phyloP scores from a whole-genome alignment of 805 yeast genomes.

The Wickerhamomyces bovis region DNA sequence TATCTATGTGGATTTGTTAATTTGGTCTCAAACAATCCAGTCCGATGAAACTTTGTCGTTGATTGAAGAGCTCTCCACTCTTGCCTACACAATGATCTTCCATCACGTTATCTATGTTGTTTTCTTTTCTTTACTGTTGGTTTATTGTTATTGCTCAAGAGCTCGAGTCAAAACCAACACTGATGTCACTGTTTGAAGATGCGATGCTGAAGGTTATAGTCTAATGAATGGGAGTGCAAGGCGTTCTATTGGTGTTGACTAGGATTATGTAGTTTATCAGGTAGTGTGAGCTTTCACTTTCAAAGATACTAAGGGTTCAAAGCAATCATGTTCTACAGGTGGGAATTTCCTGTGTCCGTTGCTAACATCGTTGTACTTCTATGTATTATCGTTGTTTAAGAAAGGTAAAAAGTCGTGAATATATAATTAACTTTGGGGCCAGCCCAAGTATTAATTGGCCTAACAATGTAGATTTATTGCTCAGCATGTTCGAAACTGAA shows the following conservation, averaged over 20 bases:
- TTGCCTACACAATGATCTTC: not conserved
- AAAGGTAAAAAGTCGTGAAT: not conserved
- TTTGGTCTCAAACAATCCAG: not conserved
- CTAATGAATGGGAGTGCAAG: too few species aligned
- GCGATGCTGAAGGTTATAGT: not conserved
- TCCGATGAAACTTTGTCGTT: not conserved
- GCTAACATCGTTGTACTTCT: too few species aligned
- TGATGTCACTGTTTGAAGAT: too few species aligned
- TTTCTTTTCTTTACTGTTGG: not conserved
- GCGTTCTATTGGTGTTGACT: not conserved
- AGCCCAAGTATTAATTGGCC: not conserved
- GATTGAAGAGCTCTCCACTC: not conserved
- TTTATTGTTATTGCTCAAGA: not conserved
- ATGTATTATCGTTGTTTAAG: too few species aligned
- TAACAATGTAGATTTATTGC: not conserved
- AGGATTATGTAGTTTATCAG: not conserved
- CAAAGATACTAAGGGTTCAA: too few species aligned
- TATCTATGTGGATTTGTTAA: not conserved
- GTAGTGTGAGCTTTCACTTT: too few species aligned
- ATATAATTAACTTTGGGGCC: not conserved
- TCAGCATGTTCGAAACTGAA: conserved; percentile 4
- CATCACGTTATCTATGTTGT: not conserved
- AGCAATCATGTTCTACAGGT: too few species aligned
- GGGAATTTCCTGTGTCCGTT: too few species aligned
- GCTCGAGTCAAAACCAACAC: not conserved